Base-by-base conservation (phyloP, 305 asterid genomes). In the Fraxinus sp. region DNA sequence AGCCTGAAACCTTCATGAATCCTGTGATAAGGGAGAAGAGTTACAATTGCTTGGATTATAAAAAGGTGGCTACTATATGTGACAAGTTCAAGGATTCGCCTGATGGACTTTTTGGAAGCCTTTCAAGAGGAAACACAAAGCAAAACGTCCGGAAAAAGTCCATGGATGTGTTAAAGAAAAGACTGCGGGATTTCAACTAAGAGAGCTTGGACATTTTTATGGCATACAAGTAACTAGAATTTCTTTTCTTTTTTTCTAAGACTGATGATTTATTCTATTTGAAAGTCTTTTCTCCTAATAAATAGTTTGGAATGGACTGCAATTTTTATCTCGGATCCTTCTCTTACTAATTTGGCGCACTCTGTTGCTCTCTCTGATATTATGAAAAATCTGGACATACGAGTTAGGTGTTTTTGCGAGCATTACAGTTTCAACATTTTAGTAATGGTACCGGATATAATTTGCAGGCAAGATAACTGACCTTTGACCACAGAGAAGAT, bases 1-100 rank as follows among this genome's bases (percentile, higher is more conserved):
- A 93, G 88, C 98, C 98, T 0, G 98, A 96, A 81, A 94, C 89
- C 87, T 94, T 94, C n/a, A 91, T 93, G 99, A 94, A 96, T 89
- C 98, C 99, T 7, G 98, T 94, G 82, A 96, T 96, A 83, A 85
- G 99, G 83, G 91, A 91, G 87, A 95, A 85, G 91, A 94, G 86
- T 71, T 95, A 95, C 86, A 86, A 91, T 80, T 85, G 91, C 71
- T 87, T 95, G 90, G 99, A 94, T 70, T 86, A 95, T 78, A 95
- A 94, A 84, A 96, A 88, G 88, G 98, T 96, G 82, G 97, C 94
- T 13, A 88, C 87, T 28, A 91, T 94, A 85, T 95, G 99, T 78
- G 98, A 95, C 80, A 95, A 95, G 89, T 95, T 86, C 77, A 95
- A 93, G 86, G 97, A 95, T 83, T 85, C 97, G 2, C 84, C 97